Evolutionary conservation across 768 basidiomycete species (phyloP).

Genomic region (Amanita phalloides): DNA sequence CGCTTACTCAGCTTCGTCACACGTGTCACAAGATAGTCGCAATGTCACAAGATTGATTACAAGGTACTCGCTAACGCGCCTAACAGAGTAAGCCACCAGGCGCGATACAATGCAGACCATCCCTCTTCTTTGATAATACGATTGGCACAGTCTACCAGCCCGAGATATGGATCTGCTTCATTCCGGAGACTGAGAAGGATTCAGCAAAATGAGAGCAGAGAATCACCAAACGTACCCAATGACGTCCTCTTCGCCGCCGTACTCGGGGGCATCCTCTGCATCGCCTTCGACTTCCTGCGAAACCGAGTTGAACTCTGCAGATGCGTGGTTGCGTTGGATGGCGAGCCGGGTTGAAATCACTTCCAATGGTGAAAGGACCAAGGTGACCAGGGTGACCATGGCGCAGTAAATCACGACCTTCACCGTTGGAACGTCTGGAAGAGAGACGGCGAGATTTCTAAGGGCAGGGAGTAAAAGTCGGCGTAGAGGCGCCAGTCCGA

Average conservation of each 20-base stretch:
- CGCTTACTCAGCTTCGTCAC: constrained; percentile 19
- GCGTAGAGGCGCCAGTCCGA: constrained; percentile 35
- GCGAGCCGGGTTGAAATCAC: constrained; percentile 71
- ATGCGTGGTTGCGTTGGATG: constrained; percentile 77
- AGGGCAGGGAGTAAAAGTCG: constrained; percentile 34
- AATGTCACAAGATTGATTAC: constrained; percentile 12
- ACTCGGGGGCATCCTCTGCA: constrained; percentile 48
- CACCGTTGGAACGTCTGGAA: constrained; percentile 33
- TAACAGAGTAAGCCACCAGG: constrained; percentile 77
- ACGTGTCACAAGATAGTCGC: constrained; percentile 14
- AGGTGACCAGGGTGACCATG: constrained; percentile 45
- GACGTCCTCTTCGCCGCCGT: constrained; percentile 72
- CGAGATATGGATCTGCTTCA: constrained; percentile 71
- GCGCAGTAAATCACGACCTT: constrained; percentile 46
- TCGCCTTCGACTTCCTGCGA: constrained; percentile 65
- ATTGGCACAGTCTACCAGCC: constrained; percentile 66
- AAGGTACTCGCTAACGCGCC: constrained; percentile 50
- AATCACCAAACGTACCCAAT: constrained; percentile 48
- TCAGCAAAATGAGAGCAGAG: neutral
- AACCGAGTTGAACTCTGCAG: constrained; percentile 63
- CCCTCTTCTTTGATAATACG: constrained; percentile 77
- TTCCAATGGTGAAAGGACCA: constrained; percentile 63
- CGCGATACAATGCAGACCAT: constrained; percentile 60
- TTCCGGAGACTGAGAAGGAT: constrained; percentile 43
- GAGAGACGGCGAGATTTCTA: constrained; percentile 18